phyloP scores from a whole-genome alignment of 306 rosid species.

The Cercis canadensis region DNA sequence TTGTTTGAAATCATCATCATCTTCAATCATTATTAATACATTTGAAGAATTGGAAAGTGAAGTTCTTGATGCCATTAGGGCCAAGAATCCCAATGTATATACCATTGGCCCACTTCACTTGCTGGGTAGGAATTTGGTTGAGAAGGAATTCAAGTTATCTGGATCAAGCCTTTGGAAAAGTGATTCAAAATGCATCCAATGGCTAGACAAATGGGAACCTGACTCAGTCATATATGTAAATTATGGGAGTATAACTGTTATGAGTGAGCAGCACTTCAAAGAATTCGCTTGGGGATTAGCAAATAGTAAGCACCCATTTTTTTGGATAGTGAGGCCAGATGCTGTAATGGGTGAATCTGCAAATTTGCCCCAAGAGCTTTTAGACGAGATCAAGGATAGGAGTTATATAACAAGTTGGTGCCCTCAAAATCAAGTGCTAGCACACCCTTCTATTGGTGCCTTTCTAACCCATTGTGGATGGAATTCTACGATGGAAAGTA shows the following conservation, averaged over 20 bases:
- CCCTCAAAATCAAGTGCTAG: constrained; percentile 46
- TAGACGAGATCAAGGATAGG: constrained; percentile 40
- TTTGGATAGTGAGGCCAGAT: constrained; percentile 54
- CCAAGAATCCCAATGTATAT: constrained; percentile 42
- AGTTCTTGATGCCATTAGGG: constrained; percentile 43
- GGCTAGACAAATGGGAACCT: constrained; percentile 42
- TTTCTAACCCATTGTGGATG: constrained; percentile 54
- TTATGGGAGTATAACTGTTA: constrained; percentile 43
- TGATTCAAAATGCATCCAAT: constrained; percentile 42
- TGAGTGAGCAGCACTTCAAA: constrained; percentile 35
- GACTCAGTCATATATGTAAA: constrained; percentile 50
- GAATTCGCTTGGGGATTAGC: constrained; percentile 64
- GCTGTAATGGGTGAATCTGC: constrained; percentile 25
- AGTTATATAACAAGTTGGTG: constrained; percentile 48
- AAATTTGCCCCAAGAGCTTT: constrained; percentile 32
- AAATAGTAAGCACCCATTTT: constrained; percentile 43
- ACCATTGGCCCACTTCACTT: constrained; percentile 13
- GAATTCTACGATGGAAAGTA: constrained; percentile 47
- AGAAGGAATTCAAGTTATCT: constrained; percentile 26
- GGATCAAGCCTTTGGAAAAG: constrained; percentile 51
- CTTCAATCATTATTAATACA: constrained; percentile 37
- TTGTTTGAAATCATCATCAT: constrained; percentile 35
- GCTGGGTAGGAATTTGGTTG: constrained; percentile 22
- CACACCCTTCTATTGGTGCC: constrained; percentile 48
- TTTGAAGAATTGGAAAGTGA: constrained; percentile 42